phyloP scores from a whole-genome alignment of 169 alveolate species.

The Toxoplasma gondii region DNA sequence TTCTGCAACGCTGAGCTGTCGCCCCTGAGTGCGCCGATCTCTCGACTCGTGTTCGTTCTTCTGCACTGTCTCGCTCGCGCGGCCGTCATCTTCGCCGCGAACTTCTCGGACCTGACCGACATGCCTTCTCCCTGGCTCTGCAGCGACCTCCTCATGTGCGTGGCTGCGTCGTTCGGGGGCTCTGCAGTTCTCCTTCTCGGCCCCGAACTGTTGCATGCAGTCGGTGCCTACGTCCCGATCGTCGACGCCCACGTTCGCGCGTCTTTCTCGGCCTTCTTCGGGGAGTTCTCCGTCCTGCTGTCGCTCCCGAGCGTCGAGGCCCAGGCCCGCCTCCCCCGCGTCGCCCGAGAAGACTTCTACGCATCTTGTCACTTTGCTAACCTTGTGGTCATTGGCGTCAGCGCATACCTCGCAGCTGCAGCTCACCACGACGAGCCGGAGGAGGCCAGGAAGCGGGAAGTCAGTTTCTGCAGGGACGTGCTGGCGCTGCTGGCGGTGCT shows the following conservation, averaged over 20 bases:
- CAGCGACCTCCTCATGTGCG: background rate
- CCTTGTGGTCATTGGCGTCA: background rate
- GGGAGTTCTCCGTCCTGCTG: background rate
- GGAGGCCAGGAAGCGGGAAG: background rate
- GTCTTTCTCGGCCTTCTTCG: background rate
- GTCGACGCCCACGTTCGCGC: background rate
- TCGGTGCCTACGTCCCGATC: too few species aligned
- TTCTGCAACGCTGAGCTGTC: conserved; percentile 33
- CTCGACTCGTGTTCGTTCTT: background rate
- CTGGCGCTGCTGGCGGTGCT: conserved; percentile 28
- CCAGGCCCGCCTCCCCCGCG: background rate
- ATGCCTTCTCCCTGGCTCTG: background rate
- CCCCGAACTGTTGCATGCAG: too few species aligned
- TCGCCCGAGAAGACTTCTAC: background rate
- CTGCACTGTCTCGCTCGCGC: background rate
- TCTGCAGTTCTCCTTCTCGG: background rate
- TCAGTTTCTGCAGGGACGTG: background rate
- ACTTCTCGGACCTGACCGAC: background rate
- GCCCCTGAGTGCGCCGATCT: background rate
- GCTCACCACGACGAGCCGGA: background rate
- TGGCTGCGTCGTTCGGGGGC: background rate
- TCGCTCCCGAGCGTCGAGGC: background rate
- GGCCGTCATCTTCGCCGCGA: background rate
- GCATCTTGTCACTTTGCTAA: background rate
- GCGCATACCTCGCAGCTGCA: background rate